Evolutionary conservation across 2,329 filamentous ascomycete genomes (phyloP), one percentile per base, ranked within the genome.

Genomic region (Cladophialophora bantiana): DNA sequence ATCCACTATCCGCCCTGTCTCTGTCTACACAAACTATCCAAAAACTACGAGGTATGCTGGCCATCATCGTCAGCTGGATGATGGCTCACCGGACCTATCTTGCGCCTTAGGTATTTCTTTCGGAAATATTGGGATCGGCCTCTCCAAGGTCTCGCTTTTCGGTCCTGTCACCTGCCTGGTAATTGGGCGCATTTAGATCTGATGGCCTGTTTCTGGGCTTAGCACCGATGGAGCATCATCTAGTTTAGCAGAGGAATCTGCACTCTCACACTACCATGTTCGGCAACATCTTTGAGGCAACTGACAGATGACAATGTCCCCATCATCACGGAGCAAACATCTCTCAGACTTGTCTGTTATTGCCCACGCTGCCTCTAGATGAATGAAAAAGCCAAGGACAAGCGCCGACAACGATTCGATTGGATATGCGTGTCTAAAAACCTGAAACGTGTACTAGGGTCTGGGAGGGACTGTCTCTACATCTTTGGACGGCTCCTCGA

Each of bases 401-500:
- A 26, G 45, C 45, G 45, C 45, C n/a, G 9, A 50, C 18, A 9
- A 6, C 7, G 15, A 50, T 50, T 50, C 45, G 53, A 34, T 55
- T 55, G 31, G 53, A 35, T 55, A 7, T 26, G 18, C 35, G 53
- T 26, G 45, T 50, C 45, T n/a, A 5, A 26, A 42, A 50, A 50
- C 45, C 10, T 57, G 54, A 57, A 57, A 57, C 34, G 34, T 20
- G 7, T 20, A 20, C 34, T 32, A 6, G 26, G 10, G 1, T 6
- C 7, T 3, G 12, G 45, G 12, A 50, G 26, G 18, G 45, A 26
- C 3, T 50, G 18, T 40, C 38, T 59, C 45, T 18, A 59, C 7
- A 55, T 55, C 7, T 31, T 59, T 59, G 12, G 59, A 62, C 59
- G 50, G 36, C 59, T 62, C 59, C 52, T 42, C 40, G 45, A 56